Conservation (phyloP, 2,329 filamentous ascomycete species). For the Aschersonia sp. region DNA sequence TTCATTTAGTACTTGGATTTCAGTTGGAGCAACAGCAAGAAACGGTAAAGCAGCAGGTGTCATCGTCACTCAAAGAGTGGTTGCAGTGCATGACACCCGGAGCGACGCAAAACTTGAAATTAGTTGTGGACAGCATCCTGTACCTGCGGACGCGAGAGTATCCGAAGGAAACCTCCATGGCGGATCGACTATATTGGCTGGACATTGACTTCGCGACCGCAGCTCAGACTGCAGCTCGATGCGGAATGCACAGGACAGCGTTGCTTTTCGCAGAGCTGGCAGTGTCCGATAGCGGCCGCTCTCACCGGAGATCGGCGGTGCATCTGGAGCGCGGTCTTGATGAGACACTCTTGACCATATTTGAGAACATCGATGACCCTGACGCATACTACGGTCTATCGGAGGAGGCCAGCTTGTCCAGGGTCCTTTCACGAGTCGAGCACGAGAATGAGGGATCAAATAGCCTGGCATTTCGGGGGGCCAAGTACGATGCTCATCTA, state of each 20-base stretch:
- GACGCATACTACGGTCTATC: constrained; percentile 90
- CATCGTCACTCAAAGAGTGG: constrained; percentile 48
- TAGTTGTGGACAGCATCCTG: constrained; percentile 65
- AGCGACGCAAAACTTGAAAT: constrained; percentile 48
- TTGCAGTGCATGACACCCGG: constrained; percentile 27
- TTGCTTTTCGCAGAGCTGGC: constrained; percentile 69
- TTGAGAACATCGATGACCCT: constrained; percentile 85
- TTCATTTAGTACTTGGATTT: constrained; percentile 65
- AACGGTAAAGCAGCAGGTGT: constrained; percentile 46
- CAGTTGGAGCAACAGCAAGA: constrained; percentile 46
- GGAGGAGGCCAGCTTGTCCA: constrained; percentile 60
- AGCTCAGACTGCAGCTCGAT: constrained; percentile 57
- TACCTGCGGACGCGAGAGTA: constrained; percentile 75
- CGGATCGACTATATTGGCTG: constrained; percentile 72
- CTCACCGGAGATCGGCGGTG: constrained; percentile 53
- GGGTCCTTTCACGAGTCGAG: constrained; percentile 68
- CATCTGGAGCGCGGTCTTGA: constrained; percentile 39
- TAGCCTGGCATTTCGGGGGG: constrained; percentile 78
- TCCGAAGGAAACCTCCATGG: constrained; percentile 62
- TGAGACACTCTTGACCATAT: constrained; percentile 66
- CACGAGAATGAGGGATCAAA: constrained; percentile 82
- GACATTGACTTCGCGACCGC: constrained; percentile 63
- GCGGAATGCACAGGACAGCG: constrained; percentile 77
- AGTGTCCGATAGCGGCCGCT: constrained; percentile 37
- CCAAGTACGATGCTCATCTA: constrained; percentile 78